Evolutionary conservation across 2,329 filamentous ascomycete genomes (phyloP).

Genomic region (Trichoderma pleuroti): DNA sequence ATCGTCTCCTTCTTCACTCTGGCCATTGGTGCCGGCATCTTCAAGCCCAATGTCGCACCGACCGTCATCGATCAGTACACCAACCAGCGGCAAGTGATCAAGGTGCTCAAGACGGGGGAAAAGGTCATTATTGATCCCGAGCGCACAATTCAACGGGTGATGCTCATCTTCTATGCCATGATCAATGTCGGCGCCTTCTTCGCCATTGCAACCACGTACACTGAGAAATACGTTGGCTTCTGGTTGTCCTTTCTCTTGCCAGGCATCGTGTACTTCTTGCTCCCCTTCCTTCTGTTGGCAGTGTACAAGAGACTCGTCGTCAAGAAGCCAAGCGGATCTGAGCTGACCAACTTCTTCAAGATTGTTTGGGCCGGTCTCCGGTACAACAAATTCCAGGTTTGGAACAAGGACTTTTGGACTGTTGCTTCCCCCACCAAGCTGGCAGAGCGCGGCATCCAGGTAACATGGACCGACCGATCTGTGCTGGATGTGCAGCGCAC

Average conservation of each 20-base stretch:
- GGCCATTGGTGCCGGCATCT: slow-evolving; percentile 17
- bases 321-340: slow-evolving; percentile 15
- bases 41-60: slow-evolving; percentile 19
- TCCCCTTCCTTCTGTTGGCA: slow-evolving; percentile 7
- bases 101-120: slow-evolving; percentile 20
- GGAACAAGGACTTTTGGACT: slow-evolving; percentile 18
- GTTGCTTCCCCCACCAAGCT: slow-evolving; percentile 10
- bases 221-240: slow-evolving; percentile 19
- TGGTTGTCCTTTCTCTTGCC: slow-evolving; percentile 19
- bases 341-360: slow-evolving; percentile 15
- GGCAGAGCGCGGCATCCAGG: slow-evolving; percentile 4
- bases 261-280: slow-evolving; percentile 16
- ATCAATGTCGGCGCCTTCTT: slow-evolving; percentile 20
- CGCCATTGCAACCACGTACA: slow-evolving; percentile 17
- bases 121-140: slow-evolving; percentile 20
- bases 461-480: slow-evolving; percentile 14
- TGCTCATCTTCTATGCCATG: slow-evolving; percentile 18
- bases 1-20: slow-evolving; percentile 17
- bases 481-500: slow-evolving; percentile 17
- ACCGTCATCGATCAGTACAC: slow-evolving; percentile 17
- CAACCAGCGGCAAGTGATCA: slow-evolving; percentile 14
- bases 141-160: slow-evolving; percentile 14
- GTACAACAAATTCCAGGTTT: slow-evolving; percentile 13
- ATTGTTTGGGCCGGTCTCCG: slow-evolving; percentile 13
- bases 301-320: slow-evolving; percentile 11